These are phyloP conservation scores for Dryas integrifolia DNA, from an alignment of 331 rosid species.

Conservation along the genomic window DNA sequence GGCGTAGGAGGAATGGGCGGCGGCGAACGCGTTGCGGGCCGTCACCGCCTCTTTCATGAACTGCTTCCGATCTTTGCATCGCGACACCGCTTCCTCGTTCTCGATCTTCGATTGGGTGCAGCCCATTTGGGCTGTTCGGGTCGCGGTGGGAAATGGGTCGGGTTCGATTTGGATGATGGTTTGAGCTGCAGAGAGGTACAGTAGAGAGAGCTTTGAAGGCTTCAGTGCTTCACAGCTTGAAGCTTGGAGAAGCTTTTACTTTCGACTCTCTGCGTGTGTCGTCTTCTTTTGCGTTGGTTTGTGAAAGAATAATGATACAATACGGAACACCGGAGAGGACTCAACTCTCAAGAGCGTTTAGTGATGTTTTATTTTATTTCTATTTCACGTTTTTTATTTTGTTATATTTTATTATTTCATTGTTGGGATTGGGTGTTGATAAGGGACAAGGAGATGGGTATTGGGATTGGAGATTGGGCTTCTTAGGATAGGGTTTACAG, in stretches of 20 bases:
- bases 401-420: too few relatives aligned
- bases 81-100: conserved; percentile 85
- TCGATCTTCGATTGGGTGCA: conserved; percentile 93
- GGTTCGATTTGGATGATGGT: neutral
- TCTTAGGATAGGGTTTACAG: neutral
- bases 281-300: neutral
- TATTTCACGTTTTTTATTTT: too few relatives aligned
- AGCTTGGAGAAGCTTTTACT: neutral
- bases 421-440: too few relatives aligned
- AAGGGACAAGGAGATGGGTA: neutral
- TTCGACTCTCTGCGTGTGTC: neutral
- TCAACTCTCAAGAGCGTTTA: neutral
- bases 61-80: conserved; percentile 81
- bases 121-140: conserved; percentile 46
- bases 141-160: neutral
- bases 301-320: neutral
- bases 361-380: too few relatives aligned
- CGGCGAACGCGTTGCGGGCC: conserved; percentile 82
- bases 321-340: neutral
- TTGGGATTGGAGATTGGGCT: neutral
- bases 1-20: conserved; percentile 73
- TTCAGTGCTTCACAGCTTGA: neutral
- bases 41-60: conserved; percentile 73
- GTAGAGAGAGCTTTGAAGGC: neutral
- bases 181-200: conserved; percentile 4